phyloP scores from a whole-genome alignment of 2,329 filamentous ascomycete genomes.

The Dothistroma pini region DNA sequence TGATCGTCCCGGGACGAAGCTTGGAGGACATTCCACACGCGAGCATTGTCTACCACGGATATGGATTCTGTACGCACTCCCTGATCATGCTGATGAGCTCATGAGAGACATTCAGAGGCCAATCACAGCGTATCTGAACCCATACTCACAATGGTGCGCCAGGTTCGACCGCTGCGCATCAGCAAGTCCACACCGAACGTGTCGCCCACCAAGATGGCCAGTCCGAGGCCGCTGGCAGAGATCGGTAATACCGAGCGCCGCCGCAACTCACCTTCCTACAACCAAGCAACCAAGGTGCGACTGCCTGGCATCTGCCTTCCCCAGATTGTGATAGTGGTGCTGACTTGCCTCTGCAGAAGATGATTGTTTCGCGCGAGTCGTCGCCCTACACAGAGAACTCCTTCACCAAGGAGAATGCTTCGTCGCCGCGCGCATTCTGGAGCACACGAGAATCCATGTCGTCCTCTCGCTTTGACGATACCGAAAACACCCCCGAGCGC shows the following conservation, averaged over 20 bases:
- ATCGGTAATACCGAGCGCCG: conserved; percentile 80
- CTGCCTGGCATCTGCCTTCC: background rate
- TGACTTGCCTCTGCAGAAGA: conserved; percentile 53
- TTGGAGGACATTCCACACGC: conserved; percentile 16
- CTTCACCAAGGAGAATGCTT: conserved; percentile 23
- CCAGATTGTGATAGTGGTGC: conserved; percentile 2
- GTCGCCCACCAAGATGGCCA: conserved; percentile 59
- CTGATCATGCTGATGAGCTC: background rate
- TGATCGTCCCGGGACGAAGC: conserved; percentile 7
- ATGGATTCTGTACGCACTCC: conserved; percentile 23
- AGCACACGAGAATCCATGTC: conserved; percentile 68
- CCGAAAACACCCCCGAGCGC: conserved; percentile 60
- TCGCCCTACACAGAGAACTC: conserved; percentile 61
- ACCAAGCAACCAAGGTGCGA: conserved; percentile 65
- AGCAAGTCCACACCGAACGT: conserved; percentile 61
- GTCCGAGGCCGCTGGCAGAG: conserved; percentile 78
- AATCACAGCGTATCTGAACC: background rate
- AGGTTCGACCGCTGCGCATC: conserved; percentile 75
- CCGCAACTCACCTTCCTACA: conserved; percentile 90
- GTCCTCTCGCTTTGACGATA: conserved; percentile 57
- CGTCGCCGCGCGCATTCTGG: conserved; percentile 86
- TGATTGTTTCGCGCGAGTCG: conserved; percentile 66
- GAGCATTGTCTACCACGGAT: conserved; percentile 12
- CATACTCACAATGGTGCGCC: conserved; percentile 25
- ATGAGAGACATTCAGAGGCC: background rate